These are phyloP conservation scores for Oemleria cerasiformis DNA, from an alignment of 306 rosid species.

Conservation along the genomic window DNA sequence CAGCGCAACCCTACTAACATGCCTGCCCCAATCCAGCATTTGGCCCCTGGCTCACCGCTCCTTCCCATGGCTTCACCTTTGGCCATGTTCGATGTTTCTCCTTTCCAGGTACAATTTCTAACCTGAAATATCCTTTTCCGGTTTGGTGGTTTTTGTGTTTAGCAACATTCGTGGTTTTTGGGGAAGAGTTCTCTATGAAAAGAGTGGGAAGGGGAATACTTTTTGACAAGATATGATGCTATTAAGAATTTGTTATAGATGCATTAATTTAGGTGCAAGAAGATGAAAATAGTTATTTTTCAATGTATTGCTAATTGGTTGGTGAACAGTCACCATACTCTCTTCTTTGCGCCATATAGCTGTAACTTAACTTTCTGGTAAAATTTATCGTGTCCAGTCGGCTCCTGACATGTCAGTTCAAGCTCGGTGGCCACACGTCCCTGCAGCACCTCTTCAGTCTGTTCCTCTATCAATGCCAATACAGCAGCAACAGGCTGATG, in stretches of 20 bases:
- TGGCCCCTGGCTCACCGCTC: conserved; percentile 97
- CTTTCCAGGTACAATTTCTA: conserved; percentile 73
- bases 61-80: conserved; percentile 86
- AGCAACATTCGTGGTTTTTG: not conserved
- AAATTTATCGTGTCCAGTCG: conserved; percentile 49
- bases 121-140: not conserved
- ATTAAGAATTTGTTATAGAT: not conserved
- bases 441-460: conserved; percentile 59
- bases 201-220: not conserved
- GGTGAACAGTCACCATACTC: not conserved
- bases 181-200: not conserved
- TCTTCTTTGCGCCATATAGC: not conserved
- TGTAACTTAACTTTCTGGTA: conserved; percentile 23
- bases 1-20: conserved; percentile 66
- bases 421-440: conserved; percentile 77
- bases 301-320: not conserved
- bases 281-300: not conserved
- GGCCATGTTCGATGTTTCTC: conserved; percentile 91
- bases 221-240: not conserved
- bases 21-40: conserved; percentile 77
- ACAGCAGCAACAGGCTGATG: conserved; percentile 64
- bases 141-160: not conserved
- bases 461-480: conserved; percentile 65
- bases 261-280: not conserved
- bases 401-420: conserved; percentile 79